These are phyloP conservation scores for Mantamonas sphyraenae DNA, from an alignment of 78 protist genomes.

Conservation along the genomic window DNA sequence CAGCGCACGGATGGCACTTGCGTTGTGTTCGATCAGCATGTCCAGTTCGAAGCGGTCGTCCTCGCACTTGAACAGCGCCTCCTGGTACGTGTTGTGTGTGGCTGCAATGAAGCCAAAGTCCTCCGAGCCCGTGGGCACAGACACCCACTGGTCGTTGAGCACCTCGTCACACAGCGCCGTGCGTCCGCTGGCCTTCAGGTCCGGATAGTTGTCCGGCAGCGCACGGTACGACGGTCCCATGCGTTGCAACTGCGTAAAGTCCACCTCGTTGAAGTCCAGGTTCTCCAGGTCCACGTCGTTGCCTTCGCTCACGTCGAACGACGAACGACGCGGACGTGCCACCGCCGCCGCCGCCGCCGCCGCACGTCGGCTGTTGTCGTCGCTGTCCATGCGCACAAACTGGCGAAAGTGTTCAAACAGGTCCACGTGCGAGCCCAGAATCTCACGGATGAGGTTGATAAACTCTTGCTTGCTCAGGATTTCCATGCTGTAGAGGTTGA, in stretches of 20 bases:
- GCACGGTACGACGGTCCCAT: slow-evolving; percentile 63
- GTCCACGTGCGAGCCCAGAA: slow-evolving; percentile 34
- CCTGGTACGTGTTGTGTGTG: slow-evolving; percentile 60
- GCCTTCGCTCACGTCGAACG: neutral
- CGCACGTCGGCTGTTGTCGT: neutral
- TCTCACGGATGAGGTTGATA: slow-evolving; percentile 42
- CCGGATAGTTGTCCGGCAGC: slow-evolving; percentile 34
- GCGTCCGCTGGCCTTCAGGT: slow-evolving; percentile 23
- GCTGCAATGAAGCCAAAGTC: slow-evolving; percentile 43
- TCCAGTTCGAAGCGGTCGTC: slow-evolving; percentile 88
- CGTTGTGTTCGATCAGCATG: slow-evolving; percentile 55
- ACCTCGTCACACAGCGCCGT: slow-evolving; percentile 38
- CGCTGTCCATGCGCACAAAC: slow-evolving; percentile 26
- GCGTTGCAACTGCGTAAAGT: slow-evolving; percentile 46
- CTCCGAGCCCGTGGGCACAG: slow-evolving; percentile 67
- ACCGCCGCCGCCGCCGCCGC: neutral
- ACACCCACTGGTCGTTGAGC: slow-evolving; percentile 73
- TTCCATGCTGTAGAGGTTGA: slow-evolving; percentile 57
- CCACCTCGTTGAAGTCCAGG: slow-evolving; percentile 9
- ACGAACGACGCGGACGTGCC: neutral
- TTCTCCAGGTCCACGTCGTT: neutral
- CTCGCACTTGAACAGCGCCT: slow-evolving; percentile 60
- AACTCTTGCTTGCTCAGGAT: slow-evolving; percentile 47
- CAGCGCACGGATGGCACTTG: slow-evolving; percentile 40
- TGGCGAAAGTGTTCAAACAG: slow-evolving; percentile 48